phyloP scores from a whole-genome alignment of 169 alveolate species.

The Plasmodium sp. region DNA sequence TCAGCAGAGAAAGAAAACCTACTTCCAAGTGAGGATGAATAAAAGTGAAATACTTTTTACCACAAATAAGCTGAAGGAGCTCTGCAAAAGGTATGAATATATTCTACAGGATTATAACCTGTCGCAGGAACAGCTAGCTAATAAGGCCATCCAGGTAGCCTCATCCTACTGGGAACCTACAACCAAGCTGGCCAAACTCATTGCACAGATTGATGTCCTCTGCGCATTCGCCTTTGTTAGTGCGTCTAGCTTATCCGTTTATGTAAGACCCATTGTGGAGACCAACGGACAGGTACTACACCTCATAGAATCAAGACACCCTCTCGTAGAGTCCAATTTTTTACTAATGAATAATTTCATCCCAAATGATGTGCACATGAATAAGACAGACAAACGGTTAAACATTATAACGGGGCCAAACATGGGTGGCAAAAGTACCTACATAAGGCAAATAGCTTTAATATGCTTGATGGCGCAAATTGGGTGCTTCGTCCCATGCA shows the following conservation, averaged over 20 bases:
- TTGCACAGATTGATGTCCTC: constrained; percentile 94
- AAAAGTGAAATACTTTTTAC: constrained; percentile 91
- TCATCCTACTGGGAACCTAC: constrained; percentile 96
- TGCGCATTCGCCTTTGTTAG: constrained; percentile 94
- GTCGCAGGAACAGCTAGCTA: constrained; percentile 88
- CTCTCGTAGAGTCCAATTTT: constrained; percentile 87
- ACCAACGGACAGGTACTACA: constrained; percentile 82
- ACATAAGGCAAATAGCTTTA: constrained; percentile 90
- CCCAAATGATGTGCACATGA: constrained; percentile 90
- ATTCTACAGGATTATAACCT: constrained; percentile 85
- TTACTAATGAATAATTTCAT: constrained; percentile 84
- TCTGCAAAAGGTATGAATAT: constrained; percentile 85
- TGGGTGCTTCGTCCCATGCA: constrained; percentile 96
- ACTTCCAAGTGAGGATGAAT: constrained; percentile 87
- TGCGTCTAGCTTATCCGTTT: constrained; percentile 85
- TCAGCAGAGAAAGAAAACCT: constrained; percentile 71
- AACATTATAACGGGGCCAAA: constrained; percentile 98
- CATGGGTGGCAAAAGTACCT: constrained; percentile 99
- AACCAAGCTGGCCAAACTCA: constrained; percentile 88
- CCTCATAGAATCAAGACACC: constrained; percentile 89
- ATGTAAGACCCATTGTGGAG: constrained; percentile 91
- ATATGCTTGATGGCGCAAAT: constrained; percentile 91
- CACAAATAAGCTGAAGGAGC: constrained; percentile 84
- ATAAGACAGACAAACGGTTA: constrained; percentile 86
- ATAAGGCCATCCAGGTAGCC: constrained; percentile 94